Evolutionary conservation across 805 yeast species (phyloP).

Genomic region (Cyberlindnera veronae): DNA sequence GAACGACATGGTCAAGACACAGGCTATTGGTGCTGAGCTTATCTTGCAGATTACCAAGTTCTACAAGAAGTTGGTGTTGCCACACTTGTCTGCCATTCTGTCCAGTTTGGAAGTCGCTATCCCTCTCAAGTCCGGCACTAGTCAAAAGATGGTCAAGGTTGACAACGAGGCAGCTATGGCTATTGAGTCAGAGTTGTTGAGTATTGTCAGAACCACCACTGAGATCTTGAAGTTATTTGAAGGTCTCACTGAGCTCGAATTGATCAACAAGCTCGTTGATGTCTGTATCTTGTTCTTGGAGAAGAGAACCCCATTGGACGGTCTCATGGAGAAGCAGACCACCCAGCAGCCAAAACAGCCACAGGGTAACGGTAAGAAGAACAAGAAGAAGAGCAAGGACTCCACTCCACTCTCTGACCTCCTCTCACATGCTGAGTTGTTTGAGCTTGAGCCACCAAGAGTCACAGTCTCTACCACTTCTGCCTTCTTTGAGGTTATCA

Average conservation of each 20-base stretch:
- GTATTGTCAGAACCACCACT: conserved; percentile 30
- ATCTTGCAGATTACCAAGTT: conserved; percentile 29
- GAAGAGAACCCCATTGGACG: conserved; percentile 31
- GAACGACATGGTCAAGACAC: conserved; percentile 42
- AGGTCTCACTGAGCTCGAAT: conserved; percentile 45
- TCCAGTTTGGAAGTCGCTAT: conserved; percentile 54
- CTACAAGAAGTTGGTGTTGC: conserved; percentile 36
- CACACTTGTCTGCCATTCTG: conserved; percentile 48
- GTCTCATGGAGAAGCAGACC: conserved; percentile 26
- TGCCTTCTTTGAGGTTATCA: conserved; percentile 45
- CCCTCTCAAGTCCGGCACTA: conserved; percentile 42
- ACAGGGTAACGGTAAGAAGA: conserved; percentile 29
- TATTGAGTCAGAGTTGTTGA: conserved; percentile 31
- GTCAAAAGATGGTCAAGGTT: conserved; percentile 39
- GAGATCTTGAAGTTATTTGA: conserved; percentile 33
- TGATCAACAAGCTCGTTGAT: conserved; percentile 55
- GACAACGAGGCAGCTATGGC: conserved; percentile 32
- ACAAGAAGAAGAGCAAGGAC: conserved; percentile 40
- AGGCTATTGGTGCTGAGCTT: conserved; percentile 42
- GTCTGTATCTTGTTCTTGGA: conserved; percentile 43
- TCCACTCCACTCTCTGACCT: conserved; percentile 61
- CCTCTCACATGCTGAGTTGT: conserved; percentile 60
- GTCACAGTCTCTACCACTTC: conserved; percentile 31
- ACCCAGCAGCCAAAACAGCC: conserved; percentile 33
- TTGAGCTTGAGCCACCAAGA: conserved; percentile 40